Evolutionary conservation across 768 basidiomycete species (phyloP).

Genomic region (Russula brevipes): DNA sequence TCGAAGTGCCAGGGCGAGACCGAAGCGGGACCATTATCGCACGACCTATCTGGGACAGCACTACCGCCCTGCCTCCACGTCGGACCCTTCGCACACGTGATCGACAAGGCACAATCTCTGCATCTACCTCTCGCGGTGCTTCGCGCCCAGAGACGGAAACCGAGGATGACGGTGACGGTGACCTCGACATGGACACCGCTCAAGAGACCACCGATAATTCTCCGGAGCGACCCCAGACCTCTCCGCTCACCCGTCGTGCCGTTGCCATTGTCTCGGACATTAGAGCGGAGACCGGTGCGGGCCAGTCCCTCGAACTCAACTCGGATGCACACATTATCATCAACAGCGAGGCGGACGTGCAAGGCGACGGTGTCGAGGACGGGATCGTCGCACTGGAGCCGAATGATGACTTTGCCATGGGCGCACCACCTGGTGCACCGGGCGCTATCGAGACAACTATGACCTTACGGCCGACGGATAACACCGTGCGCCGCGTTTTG

Average conservation of each 20-base stretch:
- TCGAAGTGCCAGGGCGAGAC: slow-evolving; percentile 57
- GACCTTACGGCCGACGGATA: slow-evolving; percentile 26
- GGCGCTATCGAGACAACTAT: slow-evolving; percentile 53
- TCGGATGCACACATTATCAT: slow-evolving; percentile 50
- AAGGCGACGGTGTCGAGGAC: slow-evolving; percentile 58
- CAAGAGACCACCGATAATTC: slow-evolving; percentile 29
- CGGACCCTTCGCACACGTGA: slow-evolving; percentile 32
- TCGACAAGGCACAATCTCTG: slow-evolving; percentile 24
- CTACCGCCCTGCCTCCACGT: slow-evolving; percentile 26
- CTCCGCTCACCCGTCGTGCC: slow-evolving; percentile 37
- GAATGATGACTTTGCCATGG: slow-evolving; percentile 89
- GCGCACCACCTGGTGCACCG: slow-evolving; percentile 86
- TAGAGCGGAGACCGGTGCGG: slow-evolving; percentile 28
- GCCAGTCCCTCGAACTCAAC: slow-evolving; percentile 38
- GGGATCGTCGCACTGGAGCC: slow-evolving; percentile 71
- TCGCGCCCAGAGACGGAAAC: slow-evolving; percentile 70
- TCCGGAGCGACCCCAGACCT: slow-evolving; percentile 25
- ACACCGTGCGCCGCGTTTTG: slow-evolving; percentile 28
- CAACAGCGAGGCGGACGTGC: slow-evolving; percentile 41
- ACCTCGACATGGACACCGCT: slow-evolving; percentile 43
- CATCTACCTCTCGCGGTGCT: slow-evolving; percentile 34
- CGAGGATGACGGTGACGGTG: slow-evolving; percentile 68
- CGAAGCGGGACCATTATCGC: slow-evolving; percentile 73
- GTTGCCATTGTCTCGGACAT: slow-evolving; percentile 47
- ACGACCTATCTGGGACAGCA: slow-evolving; percentile 52